phyloP scores from a whole-genome alignment of 805 yeast genomes.

The Schizosaccharomyces osmophilus region DNA sequence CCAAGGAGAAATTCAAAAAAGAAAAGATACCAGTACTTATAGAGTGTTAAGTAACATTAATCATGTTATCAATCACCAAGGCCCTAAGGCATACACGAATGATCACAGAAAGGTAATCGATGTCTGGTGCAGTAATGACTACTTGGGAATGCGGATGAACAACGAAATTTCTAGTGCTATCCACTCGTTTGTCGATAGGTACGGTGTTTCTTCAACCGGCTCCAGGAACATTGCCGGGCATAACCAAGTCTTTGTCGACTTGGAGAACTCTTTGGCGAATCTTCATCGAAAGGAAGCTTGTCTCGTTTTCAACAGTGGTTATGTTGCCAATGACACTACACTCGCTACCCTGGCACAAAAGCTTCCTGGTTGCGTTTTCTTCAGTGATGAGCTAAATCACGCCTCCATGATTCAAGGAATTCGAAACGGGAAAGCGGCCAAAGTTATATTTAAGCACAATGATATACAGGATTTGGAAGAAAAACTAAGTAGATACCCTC shows the following conservation, averaged over 20 bases:
- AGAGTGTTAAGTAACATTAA: neutral
- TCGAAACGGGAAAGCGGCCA: conserved; percentile 63
- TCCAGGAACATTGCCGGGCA: conserved; percentile 97
- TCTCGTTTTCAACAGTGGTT: conserved; percentile 81
- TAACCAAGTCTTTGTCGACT: conserved; percentile 60
- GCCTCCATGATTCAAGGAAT: conserved; percentile 97
- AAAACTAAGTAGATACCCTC: conserved; percentile 55
- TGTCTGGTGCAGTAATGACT: neutral
- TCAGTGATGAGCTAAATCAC: conserved; percentile 80
- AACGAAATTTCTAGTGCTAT: conserved; percentile 46
- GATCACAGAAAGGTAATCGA: neutral
- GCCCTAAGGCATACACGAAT: neutral
- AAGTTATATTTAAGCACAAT: conserved; percentile 80
- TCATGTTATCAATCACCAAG: neutral
- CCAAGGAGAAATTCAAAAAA: neutral
- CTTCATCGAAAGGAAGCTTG: conserved; percentile 90
- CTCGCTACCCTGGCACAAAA: conserved; percentile 74
- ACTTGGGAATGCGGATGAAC: conserved; percentile 75
- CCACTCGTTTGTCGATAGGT: conserved; percentile 57
- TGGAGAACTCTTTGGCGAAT: conserved; percentile 70
- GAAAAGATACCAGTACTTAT: neutral
- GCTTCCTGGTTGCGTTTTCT: conserved; percentile 68
- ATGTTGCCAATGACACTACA: conserved; percentile 90
- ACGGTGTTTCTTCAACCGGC: conserved; percentile 98
- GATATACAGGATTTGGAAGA: conserved; percentile 62